A percentile compares a stretch with the other conserved stretches of the same genome.
phyloP scores from a whole-genome alignment of 148 eudicot genomes.

The Persicaria maculosa region DNA sequence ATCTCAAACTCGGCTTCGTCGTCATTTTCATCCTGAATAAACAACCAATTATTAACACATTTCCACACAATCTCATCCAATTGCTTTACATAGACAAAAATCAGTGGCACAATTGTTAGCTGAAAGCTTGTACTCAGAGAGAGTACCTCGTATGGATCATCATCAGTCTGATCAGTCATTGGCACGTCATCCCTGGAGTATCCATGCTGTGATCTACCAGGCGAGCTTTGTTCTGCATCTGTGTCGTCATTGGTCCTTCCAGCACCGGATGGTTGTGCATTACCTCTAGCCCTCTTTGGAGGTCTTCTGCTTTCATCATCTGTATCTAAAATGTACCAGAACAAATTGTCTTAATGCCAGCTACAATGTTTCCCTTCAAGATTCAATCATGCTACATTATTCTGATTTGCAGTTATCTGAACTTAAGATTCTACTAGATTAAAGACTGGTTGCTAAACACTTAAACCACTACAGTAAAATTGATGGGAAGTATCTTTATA shows the following conservation, averaged over 20 bases:
- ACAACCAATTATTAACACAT: neutral
- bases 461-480: neutral
- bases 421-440: neutral
- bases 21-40: slow-evolving; percentile 67
- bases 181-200: slow-evolving; percentile 66
- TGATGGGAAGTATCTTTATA: neutral
- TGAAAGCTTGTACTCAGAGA: neutral
- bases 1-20: slow-evolving; percentile 83
- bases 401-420: neutral
- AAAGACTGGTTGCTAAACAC: neutral
- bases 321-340: slow-evolving; percentile 41
- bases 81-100: neutral
- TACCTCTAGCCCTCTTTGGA: slow-evolving; percentile 66
- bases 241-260: slow-evolving; percentile 58
- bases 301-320: slow-evolving; percentile 87
- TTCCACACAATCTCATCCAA: neutral
- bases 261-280: slow-evolving; percentile 36
- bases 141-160: slow-evolving; percentile 62
- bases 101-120: neutral
- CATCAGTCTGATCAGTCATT: slow-evolving; percentile 83
- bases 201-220: slow-evolving; percentile 68
- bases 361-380: neutral
- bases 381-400: neutral
- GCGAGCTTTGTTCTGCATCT: slow-evolving; percentile 83
- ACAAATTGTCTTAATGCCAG: neutral